Conservation (phyloP, 1,284 basidiomycete genomes). For the Boletellus sp. region DNA sequence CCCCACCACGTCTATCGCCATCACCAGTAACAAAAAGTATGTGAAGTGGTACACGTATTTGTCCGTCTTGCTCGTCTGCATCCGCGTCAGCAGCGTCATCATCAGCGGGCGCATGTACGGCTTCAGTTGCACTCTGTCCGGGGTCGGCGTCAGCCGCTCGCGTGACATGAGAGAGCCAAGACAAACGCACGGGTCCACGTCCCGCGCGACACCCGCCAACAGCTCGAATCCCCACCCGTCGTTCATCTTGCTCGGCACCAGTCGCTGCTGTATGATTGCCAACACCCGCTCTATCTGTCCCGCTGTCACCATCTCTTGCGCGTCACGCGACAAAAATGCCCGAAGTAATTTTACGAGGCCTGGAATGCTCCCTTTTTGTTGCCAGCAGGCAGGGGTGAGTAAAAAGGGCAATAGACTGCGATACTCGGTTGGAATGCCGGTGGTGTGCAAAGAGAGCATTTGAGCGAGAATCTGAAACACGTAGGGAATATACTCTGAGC, state of each 20-base stretch:
- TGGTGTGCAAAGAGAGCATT: conserved; percentile 83
- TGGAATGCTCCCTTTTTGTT: conserved; percentile 93
- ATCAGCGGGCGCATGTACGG: conserved; percentile 78
- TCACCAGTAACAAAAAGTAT: conserved; percentile 72
- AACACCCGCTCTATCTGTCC: conserved; percentile 80
- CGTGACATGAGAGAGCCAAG: neutral
- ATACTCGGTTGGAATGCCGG: conserved; percentile 74
- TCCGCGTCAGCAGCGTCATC: conserved; percentile 77
- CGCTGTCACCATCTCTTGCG: conserved; percentile 61
- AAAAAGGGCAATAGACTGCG: conserved; percentile 78
- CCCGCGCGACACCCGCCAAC: conserved; percentile 72
- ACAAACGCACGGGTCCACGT: conserved; percentile 59
- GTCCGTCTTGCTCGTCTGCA: conserved; percentile 89
- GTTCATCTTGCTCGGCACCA: conserved; percentile 86
- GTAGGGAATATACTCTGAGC: conserved; percentile 91
- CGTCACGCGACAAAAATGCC: conserved; percentile 79
- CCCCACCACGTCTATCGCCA: conserved; percentile 73
- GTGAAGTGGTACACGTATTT: conserved; percentile 85
- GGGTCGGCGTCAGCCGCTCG: conserved; percentile 6
- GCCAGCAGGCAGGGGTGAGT: conserved; percentile 87
- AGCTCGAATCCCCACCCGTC: conserved; percentile 92
- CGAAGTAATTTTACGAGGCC: conserved; percentile 88
- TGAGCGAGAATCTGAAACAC: conserved; percentile 96
- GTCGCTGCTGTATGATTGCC: conserved; percentile 86
- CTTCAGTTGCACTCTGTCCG: conserved; percentile 58